phyloP scores from a whole-genome alignment of 495 filamentous ascomycete species.

The Podospora tetraspora region DNA sequence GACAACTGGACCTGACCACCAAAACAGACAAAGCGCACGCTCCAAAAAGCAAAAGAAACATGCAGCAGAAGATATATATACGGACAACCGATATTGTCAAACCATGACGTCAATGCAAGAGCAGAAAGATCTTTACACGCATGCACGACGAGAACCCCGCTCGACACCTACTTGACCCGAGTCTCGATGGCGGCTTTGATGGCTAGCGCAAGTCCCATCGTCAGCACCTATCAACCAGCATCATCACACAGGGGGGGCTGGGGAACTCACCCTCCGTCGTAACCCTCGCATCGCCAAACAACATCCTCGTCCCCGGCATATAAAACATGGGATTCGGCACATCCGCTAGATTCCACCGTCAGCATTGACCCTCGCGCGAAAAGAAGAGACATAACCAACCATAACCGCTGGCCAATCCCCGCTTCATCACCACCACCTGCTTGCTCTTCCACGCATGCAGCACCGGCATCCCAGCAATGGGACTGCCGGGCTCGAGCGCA shows the following conservation, averaged over 20 bases:
- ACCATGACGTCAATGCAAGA: neutral
- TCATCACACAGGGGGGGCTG: constrained; percentile 14
- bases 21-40: neutral
- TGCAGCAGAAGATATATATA: neutral
- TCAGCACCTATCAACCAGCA: neutral
- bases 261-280: constrained; percentile 61
- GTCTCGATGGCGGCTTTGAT: constrained; percentile 50
- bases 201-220: constrained; percentile 28
- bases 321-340: constrained; percentile 86
- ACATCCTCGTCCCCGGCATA: constrained; percentile 76
- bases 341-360: constrained; percentile 51
- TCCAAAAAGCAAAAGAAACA: neutral
- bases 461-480: constrained; percentile 82
- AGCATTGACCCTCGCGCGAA: neutral
- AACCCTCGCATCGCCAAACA: constrained; percentile 77
- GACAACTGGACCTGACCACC: neutral
- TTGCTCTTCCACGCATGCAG: constrained; percentile 86
- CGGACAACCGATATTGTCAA: neutral
- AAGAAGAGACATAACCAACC: constrained; percentile 33
- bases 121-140: neutral
- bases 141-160: neutral
- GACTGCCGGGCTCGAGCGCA: constrained; percentile 68
- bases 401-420: constrained; percentile 75
- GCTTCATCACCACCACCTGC: constrained; percentile 83
- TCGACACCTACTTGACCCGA: constrained; percentile 26